A percentile compares a stretch with the other conserved stretches of the same genome.
Conservation (phyloP, 169 alveolate species). For the Amoebophrya sp. region DNA sequence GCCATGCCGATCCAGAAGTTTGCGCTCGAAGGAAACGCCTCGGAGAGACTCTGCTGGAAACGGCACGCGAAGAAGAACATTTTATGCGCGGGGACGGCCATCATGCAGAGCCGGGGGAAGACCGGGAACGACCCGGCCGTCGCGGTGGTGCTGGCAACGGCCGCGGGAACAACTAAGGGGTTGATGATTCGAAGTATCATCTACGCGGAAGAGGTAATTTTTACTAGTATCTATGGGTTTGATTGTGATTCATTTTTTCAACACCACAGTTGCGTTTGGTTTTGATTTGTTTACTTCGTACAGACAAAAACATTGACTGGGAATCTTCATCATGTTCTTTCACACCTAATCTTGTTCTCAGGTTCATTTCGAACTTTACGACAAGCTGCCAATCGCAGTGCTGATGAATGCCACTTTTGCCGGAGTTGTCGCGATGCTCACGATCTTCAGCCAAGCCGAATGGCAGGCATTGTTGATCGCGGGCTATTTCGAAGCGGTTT, state of each 20-base stretch:
- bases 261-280: no score
- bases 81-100: background rate
- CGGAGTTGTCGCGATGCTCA: background rate
- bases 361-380: background rate
- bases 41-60: background rate
- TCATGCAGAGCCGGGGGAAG: background rate
- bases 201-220: constrained; percentile 1
- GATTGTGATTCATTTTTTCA: no score
- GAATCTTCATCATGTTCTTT: no score
- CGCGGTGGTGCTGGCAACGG: constrained; percentile 29
- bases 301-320: no score
- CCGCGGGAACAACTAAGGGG: constrained; percentile 30
- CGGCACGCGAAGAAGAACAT: constrained; percentile 24
- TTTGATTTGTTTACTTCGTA: no score
- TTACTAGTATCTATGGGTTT: no score
- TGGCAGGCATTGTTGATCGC: background rate
- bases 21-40: background rate
- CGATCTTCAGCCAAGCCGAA: background rate
- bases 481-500: background rate
- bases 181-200: constrained; percentile 24
- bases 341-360: no score
- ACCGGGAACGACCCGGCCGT: background rate
- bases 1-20: constrained; percentile 37
- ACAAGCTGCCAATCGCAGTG: background rate
- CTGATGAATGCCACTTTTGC: background rate